Conservation (phyloP, 2,329 filamentous ascomycete species). For the Drechmeria coniospora region DNA sequence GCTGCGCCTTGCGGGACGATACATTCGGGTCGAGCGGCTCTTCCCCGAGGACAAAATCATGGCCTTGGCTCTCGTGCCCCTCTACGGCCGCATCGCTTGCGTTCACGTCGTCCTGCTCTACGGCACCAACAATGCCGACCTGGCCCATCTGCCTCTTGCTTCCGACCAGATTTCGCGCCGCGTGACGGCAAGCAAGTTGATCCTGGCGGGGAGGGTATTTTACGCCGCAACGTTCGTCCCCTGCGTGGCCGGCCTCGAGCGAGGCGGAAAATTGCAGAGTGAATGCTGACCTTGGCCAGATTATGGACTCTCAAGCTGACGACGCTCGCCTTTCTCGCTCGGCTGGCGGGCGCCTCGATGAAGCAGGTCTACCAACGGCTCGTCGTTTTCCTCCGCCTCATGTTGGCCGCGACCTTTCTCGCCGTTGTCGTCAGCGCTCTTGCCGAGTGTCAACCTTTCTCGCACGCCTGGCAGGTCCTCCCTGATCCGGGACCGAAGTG, state of each 20-base stretch:
- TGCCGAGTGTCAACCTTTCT: slow-evolving; percentile 60
- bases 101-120: slow-evolving; percentile 71
- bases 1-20: slow-evolving; percentile 60
- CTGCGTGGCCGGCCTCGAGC: neutral
- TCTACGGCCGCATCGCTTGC: slow-evolving; percentile 63
- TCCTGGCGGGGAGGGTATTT: slow-evolving; percentile 64
- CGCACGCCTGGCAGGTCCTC: slow-evolving; percentile 58
- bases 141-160: no score
- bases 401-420: slow-evolving; percentile 58
- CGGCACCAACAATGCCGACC: slow-evolving; percentile 73
- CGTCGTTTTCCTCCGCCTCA: slow-evolving; percentile 54
- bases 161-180: slow-evolving; percentile 48
- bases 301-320: slow-evolving; percentile 84
- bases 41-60: slow-evolving; percentile 80
- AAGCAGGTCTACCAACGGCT: slow-evolving; percentile 54
- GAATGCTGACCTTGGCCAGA: slow-evolving; percentile 25
- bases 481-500: slow-evolving; percentile 73
- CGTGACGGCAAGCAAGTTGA: slow-evolving; percentile 58
- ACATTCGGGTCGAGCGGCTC: slow-evolving; percentile 65
- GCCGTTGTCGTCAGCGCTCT: slow-evolving; percentile 67
- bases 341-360: slow-evolving; percentile 67
- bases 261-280: neutral
- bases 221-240: slow-evolving; percentile 66
- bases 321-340: slow-evolving; percentile 76
- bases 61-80: slow-evolving; percentile 58